Evolutionary conservation across 179 eudicot species (phyloP).

Genomic region (Camellia oleifera): DNA sequence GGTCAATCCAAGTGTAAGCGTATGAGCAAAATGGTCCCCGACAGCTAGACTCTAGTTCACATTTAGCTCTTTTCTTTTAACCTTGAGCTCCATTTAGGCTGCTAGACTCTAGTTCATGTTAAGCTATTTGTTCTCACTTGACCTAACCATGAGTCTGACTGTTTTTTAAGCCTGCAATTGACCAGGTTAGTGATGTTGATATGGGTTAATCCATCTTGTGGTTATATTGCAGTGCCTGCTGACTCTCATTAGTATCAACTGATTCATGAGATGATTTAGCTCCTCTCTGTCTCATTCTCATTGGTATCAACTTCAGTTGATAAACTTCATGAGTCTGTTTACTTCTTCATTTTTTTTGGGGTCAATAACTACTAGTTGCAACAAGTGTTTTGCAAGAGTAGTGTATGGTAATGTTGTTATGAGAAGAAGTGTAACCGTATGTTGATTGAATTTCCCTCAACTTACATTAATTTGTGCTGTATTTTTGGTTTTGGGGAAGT

Average conservation of each 20-base stretch:
- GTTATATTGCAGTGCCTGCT: not conserved
- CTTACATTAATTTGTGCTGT: not conserved
- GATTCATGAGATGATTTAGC: not conserved
- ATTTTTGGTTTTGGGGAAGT: not conserved
- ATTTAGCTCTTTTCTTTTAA: not conserved
- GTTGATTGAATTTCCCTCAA: not conserved
- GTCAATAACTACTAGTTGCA: not conserved
- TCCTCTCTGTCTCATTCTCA: not conserved
- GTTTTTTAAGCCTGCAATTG: not conserved
- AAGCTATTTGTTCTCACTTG: not conserved
- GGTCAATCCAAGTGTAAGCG: not conserved
- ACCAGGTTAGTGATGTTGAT: not conserved
- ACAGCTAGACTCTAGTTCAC: not conserved
- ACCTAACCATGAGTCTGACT: not conserved
- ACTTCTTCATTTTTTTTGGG: not conserved
- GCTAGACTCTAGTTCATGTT: not conserved
- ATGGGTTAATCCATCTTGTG: conserved; percentile 1
- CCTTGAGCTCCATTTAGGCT: not conserved
- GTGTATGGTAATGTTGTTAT: not conserved
- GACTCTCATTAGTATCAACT: not conserved
- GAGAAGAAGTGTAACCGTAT: not conserved
- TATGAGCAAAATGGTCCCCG: not conserved
- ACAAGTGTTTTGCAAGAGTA: not conserved
- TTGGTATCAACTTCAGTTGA: not conserved
- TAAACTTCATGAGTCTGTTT: not conserved